Evolutionary conservation across 2,329 filamentous ascomycete species (phyloP), one percentile per base, ranked within the genome.

Genomic region (Neoascochyta sp.): DNA sequence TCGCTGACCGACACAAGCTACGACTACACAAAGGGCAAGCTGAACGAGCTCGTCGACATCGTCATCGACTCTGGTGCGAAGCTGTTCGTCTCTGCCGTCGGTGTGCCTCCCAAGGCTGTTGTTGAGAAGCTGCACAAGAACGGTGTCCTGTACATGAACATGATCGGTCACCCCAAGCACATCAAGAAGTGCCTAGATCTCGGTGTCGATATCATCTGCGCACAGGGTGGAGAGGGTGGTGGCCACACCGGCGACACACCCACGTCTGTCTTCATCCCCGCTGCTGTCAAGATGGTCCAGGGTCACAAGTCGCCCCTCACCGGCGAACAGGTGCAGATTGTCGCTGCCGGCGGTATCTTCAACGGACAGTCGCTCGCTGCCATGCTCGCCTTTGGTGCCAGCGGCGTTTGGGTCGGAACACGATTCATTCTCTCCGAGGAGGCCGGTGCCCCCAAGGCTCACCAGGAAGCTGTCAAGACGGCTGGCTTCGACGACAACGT

Each of bases 151-250:
- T 95, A 93, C 76, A 96, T 96, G 92, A 98, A 98, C 81, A 98
- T 98, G 92, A 89, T 98, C 63, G 92, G 92, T 49, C 92, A 98
- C 76, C 90, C 92, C 60, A 98, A 98, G 81, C 92, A 98, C 71
- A 90, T 95, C 44, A 78, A 87, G 69, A 98, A 96, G 76, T 93
- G 87, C 67, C 76, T 98, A 42, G 87, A 90, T 28, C 77, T 62
- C 36, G 92, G 89, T 47, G 86, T 81, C 52, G 92, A 98, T 68
- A 84, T 98, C 56, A 96, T 98, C 71, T 96, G 90, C 73, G 92
- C 92, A 29, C 92, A 98, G 72, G 92, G 92, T 62, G 90, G 92
- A 54, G 92, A 98, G 72, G 92, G 92, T 45, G 92, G 92, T 63
- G 92, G 92, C 49, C 89, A 95, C 74, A 95, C 88, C 9, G 92